Evolutionary conservation across 306 rosid genomes (phyloP), one percentile per base, ranked within the genome.

Genomic region (Vicia faba): DNA sequence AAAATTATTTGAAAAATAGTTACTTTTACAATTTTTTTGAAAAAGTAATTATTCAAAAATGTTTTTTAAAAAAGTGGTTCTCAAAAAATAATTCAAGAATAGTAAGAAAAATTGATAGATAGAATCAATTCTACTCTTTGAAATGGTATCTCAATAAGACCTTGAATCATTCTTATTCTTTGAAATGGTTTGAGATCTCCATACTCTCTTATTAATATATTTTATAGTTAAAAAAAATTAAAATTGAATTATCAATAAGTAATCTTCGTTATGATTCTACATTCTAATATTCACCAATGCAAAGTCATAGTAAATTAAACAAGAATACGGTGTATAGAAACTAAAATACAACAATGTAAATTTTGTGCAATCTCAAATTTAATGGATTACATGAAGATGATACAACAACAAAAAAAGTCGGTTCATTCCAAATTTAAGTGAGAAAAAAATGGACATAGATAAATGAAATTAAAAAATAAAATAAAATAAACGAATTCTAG

Each of bases 341-440:
- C 5, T 7, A 33, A 70, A 48, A 26, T 25, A n/a, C 58, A 70
- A 38, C 2, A 7, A 11, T 23, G 3, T 53, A 53, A 25, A 25
- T 23, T 23, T 11, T 53, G 14, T 7, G 12, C 16, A 31, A 62
- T 23, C 64, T 58, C 73, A 4, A 71, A 18, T 28, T 13, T 13
- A 46, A 51, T 43, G 44, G 65, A 35, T 35, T 35, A 14, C 28
- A 61, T 31, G 36, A 9, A 25, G 19, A 60, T 28, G 51, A 50
- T 48, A 51, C 65, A 61, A 38, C 55, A 74, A 75, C 26, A 75
- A 73, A 66, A 66, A 58, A 66, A 45, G 38, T 44, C 14, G 41
- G n/a, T 11, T 28, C 46, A 16, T 41, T 9, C 35, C 12, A 14
- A 14, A 55, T 72, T 58, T 14, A 54, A 54, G 16, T 1, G 36